phyloP scores from a whole-genome alignment of 768 basidiomycete genomes.

The Kwoniella sp. region DNA sequence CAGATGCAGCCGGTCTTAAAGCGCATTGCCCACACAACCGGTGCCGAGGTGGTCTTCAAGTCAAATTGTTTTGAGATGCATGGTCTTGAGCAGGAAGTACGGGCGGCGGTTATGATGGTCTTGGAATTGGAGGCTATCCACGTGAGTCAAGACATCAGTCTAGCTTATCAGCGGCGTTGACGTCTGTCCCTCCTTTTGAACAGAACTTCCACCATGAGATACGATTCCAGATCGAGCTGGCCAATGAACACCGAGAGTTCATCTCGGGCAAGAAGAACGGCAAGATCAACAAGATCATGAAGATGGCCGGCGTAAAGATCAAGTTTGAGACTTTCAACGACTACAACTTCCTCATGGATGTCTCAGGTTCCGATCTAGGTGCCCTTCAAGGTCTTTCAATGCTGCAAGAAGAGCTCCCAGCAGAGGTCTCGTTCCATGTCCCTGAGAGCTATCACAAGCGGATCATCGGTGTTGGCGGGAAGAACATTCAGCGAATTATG shows the following conservation, averaged over 20 bases:
- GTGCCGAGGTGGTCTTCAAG: conserved; percentile 94
- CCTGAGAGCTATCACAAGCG: conserved; percentile 98
- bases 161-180: neutral
- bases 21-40: conserved; percentile 80
- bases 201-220: conserved; percentile 96
- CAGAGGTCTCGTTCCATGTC: conserved; percentile 97
- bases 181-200: neutral
- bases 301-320: conserved; percentile 93
- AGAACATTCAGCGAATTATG: conserved; percentile 99
- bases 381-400: conserved; percentile 84
- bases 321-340: conserved; percentile 95
- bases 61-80: conserved; percentile 97
- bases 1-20: conserved; percentile 83
- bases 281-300: conserved; percentile 99
- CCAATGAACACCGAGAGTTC: conserved; percentile 97
- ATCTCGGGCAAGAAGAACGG: conserved; percentile 99
- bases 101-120: conserved; percentile 79
- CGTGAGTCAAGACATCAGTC: conserved; percentile 59
- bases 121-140: conserved; percentile 90
- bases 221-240: conserved; percentile 94
- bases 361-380: conserved; percentile 79
- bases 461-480: conserved; percentile 96
- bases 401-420: conserved; percentile 95
- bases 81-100: conserved; percentile 87
- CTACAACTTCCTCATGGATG: conserved; percentile 90